These are phyloP conservation scores for Carex pumila DNA, from an alignment of 176 grass and related monocot genomes.

Conservation along the genomic window DNA sequence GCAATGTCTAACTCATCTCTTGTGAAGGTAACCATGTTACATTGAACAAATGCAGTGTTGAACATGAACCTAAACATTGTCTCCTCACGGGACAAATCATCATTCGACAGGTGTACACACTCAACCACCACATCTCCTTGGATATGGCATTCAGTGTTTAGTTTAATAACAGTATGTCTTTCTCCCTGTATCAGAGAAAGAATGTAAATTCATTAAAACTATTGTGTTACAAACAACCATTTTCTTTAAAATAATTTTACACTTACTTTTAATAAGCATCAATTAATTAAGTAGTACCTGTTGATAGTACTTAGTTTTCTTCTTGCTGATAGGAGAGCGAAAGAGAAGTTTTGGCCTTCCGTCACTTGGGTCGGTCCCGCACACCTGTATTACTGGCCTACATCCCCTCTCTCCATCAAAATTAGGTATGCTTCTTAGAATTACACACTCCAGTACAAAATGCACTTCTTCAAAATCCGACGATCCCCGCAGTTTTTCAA, in stretches of 20 bases:
- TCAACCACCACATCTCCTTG: conserved; percentile 51
- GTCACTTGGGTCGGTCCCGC: conserved; percentile 16
- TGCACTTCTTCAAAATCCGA: conserved; percentile 8
- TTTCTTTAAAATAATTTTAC: not conserved
- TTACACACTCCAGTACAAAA: conserved; percentile 40
- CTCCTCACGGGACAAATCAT: conserved; percentile 2
- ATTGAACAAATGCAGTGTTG: conserved; percentile 48
- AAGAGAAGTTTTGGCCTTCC: conserved; percentile 16
- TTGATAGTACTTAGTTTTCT: conserved; percentile 32
- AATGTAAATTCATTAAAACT: not conserved
- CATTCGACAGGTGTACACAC: conserved; percentile 27
- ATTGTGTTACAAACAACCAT: not conserved
- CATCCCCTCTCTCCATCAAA: conserved; percentile 46
- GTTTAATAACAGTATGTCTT: conserved; percentile 17
- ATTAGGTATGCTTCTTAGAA: conserved; percentile 41
- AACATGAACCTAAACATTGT: conserved; percentile 58
- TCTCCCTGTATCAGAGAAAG: conserved; percentile 23
- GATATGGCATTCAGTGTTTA: conserved; percentile 25
- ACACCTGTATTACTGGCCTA: conserved; percentile 31
- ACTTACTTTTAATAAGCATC: not conserved
- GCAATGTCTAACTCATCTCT: conserved; percentile 45
- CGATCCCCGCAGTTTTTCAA: conserved; percentile 15
- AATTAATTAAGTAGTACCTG: conserved; percentile 31
- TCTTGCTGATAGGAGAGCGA: conserved; percentile 30
- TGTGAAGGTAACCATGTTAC: conserved; percentile 35